Conservation (phyloP, 2,329 filamentous ascomycete species). For the Arthroderma sp. region DNA sequence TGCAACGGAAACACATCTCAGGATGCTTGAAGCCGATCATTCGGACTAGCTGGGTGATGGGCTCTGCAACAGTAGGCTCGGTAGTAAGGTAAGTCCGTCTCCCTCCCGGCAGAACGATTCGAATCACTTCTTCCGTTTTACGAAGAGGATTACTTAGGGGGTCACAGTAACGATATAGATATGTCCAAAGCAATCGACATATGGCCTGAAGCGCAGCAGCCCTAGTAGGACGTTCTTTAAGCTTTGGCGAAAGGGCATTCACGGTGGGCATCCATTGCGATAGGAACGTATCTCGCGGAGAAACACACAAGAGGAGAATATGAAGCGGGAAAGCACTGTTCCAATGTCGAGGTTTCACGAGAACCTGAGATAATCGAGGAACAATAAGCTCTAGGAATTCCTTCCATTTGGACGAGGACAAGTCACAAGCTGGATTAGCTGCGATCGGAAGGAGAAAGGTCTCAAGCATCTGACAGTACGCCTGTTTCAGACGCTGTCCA, state of each 20-base stretch:
- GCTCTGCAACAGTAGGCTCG: slow-evolving; percentile 73
- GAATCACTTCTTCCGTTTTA: slow-evolving; percentile 82
- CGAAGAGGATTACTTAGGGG: slow-evolving; percentile 53
- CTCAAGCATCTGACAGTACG: slow-evolving; percentile 86
- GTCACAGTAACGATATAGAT: slow-evolving; percentile 75
- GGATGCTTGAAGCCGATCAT: slow-evolving; percentile 90
- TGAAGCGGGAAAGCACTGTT: slow-evolving; percentile 75
- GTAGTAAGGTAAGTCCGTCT: slow-evolving; percentile 72
- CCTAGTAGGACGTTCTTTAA: slow-evolving; percentile 71
- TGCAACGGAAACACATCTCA: slow-evolving; percentile 80
- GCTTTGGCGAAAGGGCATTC: slow-evolving; percentile 61
- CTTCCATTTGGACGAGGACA: slow-evolving; percentile 73
- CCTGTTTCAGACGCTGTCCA: slow-evolving; percentile 79
- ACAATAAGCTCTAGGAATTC: slow-evolving; percentile 70
- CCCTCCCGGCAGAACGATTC: slow-evolving; percentile 66
- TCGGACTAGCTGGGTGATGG: slow-evolving; percentile 82
- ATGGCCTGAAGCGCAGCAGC: slow-evolving; percentile 77
- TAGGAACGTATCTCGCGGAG: slow-evolving; percentile 69
- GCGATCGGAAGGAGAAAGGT: slow-evolving; percentile 78
- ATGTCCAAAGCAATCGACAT: slow-evolving; percentile 85
- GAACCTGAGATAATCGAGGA: slow-evolving; percentile 68
- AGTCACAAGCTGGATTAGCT: slow-evolving; percentile 62
- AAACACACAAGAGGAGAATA: slow-evolving; percentile 75
- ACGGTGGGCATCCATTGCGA: slow-evolving; percentile 79
- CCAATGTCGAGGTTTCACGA: slow-evolving; percentile 90